A percentile compares a stretch with the other conserved stretches of the same genome.
These are phyloP conservation scores for Bruguiera parviflora DNA, from an alignment of 345 rosid species.

Conservation along the genomic window DNA sequence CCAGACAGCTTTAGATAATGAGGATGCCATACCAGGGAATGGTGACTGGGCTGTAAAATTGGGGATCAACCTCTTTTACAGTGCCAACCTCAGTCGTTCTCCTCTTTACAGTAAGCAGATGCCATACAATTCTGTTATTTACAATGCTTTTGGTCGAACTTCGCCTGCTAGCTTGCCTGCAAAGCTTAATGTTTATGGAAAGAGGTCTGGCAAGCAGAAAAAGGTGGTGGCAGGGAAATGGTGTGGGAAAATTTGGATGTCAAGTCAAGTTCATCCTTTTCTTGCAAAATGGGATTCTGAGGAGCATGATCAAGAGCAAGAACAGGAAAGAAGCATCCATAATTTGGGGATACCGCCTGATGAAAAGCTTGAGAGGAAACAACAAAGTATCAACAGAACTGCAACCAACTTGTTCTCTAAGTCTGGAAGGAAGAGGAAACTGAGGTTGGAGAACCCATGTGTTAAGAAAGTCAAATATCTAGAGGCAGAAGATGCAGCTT, in stretches of 20 bases:
- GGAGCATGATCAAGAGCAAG: constrained; percentile 44
- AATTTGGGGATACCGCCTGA: constrained; percentile 30
- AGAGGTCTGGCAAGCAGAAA: constrained; percentile 55
- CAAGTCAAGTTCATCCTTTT: constrained; percentile 89
- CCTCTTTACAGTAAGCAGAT: constrained; percentile 91
- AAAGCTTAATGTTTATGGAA: constrained; percentile 40
- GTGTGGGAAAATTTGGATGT: constrained; percentile 99
- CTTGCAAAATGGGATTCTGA: constrained; percentile 49
- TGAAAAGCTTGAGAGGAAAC: constrained; percentile 48
- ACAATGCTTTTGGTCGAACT: constrained; percentile 73
- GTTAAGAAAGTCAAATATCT: constrained; percentile 44
- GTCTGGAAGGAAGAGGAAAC: constrained; percentile 65
- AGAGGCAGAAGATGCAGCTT: constrained; percentile 43
- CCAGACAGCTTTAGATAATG: constrained; percentile 63
- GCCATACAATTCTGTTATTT: constrained; percentile 86
- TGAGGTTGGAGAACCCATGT: constrained; percentile 33
- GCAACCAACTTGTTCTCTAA: constrained; percentile 34
- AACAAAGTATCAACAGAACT: constrained; percentile 30
- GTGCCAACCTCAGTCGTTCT: constrained; percentile 77
- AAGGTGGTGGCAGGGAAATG: constrained; percentile 90
- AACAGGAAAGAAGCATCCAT: constrained; percentile 39
- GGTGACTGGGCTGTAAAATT: constrained; percentile 95
- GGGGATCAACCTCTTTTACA: constrained; percentile 82
- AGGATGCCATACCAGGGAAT: constrained; percentile 73
- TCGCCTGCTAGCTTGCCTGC: constrained; percentile 53